These are phyloP conservation scores for Thozetella sp. DNA, from an alignment of 495 filamentous ascomycete genomes.

Conservation along the genomic window DNA sequence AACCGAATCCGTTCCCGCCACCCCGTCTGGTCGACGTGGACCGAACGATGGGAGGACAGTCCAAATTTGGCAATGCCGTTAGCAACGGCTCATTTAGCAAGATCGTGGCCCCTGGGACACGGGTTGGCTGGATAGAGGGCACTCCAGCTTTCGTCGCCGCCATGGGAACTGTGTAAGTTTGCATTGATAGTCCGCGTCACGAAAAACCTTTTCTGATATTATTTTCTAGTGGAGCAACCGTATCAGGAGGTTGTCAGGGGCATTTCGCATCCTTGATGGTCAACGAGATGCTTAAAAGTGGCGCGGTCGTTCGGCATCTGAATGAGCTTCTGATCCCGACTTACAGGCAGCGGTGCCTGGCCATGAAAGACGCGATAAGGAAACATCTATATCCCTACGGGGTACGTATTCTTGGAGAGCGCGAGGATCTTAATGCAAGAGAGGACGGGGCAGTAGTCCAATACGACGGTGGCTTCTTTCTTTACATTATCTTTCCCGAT, in stretches of 20 bases:
- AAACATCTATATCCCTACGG: constrained; percentile 63
- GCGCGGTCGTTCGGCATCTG: constrained; percentile 44
- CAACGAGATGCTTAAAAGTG: constrained; percentile 56
- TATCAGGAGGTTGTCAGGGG: constrained; percentile 70
- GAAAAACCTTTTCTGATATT: constrained; percentile 7
- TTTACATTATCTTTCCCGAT: constrained; percentile 65
- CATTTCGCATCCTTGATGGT: constrained; percentile 68
- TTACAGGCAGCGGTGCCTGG: constrained; percentile 58
- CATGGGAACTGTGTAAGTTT: constrained; percentile 63
- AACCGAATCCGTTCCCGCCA: constrained; percentile 39
- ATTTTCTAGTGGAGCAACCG: constrained; percentile 56
- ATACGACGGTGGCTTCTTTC: constrained; percentile 69
- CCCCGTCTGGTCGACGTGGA: constrained; percentile 78
- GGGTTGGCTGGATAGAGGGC: constrained; percentile 79
- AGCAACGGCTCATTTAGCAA: constrained; percentile 83
- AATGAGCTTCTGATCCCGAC: constrained; percentile 39
- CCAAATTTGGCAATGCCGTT: constrained; percentile 65
- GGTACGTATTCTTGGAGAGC: constrained; percentile 32
- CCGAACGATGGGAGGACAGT: constrained; percentile 56
- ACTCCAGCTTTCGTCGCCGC: constrained; percentile 62
- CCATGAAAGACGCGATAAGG: constrained; percentile 55
- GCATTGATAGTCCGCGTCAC: neutral
- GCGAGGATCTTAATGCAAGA: constrained; percentile 11
- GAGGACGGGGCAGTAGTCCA: constrained; percentile 14
- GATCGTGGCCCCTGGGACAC: constrained; percentile 68